phyloP scores from a whole-genome alignment of 805 yeast species.

The Nakazawaea holstii region DNA sequence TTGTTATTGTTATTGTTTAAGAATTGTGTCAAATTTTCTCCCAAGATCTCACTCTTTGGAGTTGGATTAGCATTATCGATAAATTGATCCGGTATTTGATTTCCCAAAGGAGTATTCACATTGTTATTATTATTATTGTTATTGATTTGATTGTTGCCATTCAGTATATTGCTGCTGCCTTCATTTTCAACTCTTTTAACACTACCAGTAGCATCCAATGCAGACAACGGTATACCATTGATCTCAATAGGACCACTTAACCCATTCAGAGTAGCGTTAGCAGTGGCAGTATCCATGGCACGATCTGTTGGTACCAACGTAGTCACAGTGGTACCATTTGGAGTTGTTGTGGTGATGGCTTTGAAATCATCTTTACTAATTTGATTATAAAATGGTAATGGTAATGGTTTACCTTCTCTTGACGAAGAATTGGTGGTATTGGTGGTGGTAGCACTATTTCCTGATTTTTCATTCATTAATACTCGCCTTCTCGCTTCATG shows the following conservation, averaged over 20 bases:
- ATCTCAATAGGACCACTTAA: slow-evolving; percentile 39
- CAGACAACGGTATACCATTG: slow-evolving; percentile 33
- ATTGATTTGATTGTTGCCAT: slow-evolving; percentile 6
- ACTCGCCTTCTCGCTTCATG: slow-evolving; percentile 87
- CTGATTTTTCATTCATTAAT: slow-evolving; percentile 26
- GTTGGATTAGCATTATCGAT: neutral
- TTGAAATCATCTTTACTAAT: slow-evolving; percentile 85
- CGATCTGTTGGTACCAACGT: slow-evolving; percentile 83
- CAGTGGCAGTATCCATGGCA: slow-evolving; percentile 60
- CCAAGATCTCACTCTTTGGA: neutral
- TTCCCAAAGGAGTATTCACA: no score
- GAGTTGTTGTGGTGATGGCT: slow-evolving; percentile 79
- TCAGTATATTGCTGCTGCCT: neutral
- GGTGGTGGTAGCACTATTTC: slow-evolving; percentile 8
- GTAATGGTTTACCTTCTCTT: slow-evolving; percentile 43
- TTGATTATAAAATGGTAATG: slow-evolving; percentile 86
- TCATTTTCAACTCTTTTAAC: slow-evolving; percentile 12
- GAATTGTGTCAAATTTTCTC: slow-evolving; percentile 1
- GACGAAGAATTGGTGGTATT: no score
- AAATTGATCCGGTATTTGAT: neutral
- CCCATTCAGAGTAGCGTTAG: slow-evolving; percentile 52
- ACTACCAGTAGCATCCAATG: slow-evolving; percentile 81
- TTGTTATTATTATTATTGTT: slow-evolving; percentile 5
- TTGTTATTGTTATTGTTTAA: neutral
- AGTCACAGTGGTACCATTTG: slow-evolving; percentile 88